A percentile compares a stretch with the other conserved stretches of the same genome.
phyloP scores from a whole-genome alignment of 176 grass and related monocot genomes.

The Oryza glumipatula region DNA sequence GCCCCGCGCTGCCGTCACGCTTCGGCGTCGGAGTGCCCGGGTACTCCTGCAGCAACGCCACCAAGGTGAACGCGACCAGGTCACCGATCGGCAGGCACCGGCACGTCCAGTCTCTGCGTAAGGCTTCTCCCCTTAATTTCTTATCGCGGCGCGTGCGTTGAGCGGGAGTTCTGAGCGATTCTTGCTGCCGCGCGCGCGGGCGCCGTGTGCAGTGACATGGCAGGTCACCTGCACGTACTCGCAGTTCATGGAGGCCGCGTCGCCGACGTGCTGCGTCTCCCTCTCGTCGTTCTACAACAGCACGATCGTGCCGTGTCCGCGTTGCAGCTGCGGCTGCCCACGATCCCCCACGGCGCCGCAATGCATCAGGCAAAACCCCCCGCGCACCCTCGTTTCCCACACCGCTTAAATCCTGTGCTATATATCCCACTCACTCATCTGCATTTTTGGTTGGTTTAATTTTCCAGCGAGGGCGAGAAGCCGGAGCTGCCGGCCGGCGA shows the following conservation, averaged over 20 bases:
- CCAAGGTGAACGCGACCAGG: slow-evolving; percentile 48
- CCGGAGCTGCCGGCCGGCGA: background rate
- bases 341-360: background rate
- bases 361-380: slow-evolving; percentile 50
- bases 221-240: slow-evolving; percentile 69
- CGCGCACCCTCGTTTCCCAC: background rate
- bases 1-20: slow-evolving; percentile 32
- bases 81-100: slow-evolving; percentile 25
- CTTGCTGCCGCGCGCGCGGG: background rate
- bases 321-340: slow-evolving; percentile 59
- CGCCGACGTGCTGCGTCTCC: slow-evolving; percentile 68
- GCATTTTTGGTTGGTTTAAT: background rate
- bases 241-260: slow-evolving; percentile 59
- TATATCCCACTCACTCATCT: background rate
- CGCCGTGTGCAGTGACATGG: slow-evolving; percentile 64
- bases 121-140: background rate
- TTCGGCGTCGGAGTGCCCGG: slow-evolving; percentile 72
- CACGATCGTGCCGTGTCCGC: slow-evolving; percentile 63
- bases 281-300: slow-evolving; percentile 68
- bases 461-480: slow-evolving; percentile 6
- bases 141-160: background rate
- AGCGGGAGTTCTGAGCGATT: background rate
- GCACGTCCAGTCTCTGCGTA: slow-evolving; percentile 49
- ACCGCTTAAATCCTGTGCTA: background rate
- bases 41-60: slow-evolving; percentile 70